phyloP scores from a whole-genome alignment of 495 filamentous ascomycete genomes.

The Xylaria castorea region DNA sequence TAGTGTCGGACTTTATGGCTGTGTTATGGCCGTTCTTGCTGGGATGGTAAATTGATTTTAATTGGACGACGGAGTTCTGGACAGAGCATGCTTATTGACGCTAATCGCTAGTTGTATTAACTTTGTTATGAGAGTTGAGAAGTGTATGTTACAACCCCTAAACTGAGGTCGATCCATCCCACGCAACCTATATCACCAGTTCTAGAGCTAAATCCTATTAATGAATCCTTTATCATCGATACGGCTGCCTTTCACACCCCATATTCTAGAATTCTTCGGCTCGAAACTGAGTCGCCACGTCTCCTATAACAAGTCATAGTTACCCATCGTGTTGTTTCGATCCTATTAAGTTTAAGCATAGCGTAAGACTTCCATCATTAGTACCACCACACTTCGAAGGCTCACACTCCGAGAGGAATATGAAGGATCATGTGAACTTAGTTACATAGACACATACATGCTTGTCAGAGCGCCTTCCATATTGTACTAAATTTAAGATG shows the following conservation, averaged over 20 bases:
- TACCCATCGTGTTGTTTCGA: not conserved
- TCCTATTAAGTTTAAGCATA: not conserved
- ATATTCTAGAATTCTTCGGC: not conserved
- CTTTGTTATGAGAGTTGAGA: not conserved
- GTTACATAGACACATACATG: too few species aligned
- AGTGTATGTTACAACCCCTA: not conserved
- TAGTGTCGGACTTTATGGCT: slow-evolving; percentile 49
- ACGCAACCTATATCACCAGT: not conserved
- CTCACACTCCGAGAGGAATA: not conserved
- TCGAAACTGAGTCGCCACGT: not conserved
- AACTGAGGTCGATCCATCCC: not conserved
- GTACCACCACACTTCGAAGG: not conserved
- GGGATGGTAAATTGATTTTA: slow-evolving; percentile 40
- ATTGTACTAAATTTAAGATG: not conserved
- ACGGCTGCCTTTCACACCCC: not conserved
- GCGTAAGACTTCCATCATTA: not conserved
- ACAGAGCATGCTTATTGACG: not conserved
- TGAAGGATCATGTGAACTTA: not conserved
- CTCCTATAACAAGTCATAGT: not conserved
- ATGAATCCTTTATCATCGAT: not conserved
- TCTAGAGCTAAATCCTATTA: not conserved
- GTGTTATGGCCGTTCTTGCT: slow-evolving; percentile 52
- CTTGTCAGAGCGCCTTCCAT: too few species aligned
- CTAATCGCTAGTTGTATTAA: not conserved
- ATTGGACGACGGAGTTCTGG: too few species aligned